Percentiles rank a stretch among this genome's conserved stretches.
These are phyloP conservation scores for Aegilops bicornis DNA, from an alignment of 176 grass and related monocot genomes.

Conservation along the genomic window DNA sequence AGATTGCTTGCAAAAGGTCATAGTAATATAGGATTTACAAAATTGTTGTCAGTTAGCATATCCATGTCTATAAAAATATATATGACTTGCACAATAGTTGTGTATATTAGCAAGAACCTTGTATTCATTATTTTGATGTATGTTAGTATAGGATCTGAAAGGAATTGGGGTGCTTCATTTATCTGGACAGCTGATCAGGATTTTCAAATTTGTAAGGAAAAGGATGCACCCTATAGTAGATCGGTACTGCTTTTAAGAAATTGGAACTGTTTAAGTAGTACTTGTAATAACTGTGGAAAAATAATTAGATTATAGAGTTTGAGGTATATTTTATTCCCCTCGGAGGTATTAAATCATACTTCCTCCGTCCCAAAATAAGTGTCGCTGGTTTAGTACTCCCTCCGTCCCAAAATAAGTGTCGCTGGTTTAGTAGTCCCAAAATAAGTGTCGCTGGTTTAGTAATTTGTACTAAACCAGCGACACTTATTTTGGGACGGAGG, in stretches of 20 bases:
- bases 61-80: neutral
- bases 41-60: neutral
- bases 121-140: neutral
- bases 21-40: neutral
- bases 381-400: no score
- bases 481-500: no score
- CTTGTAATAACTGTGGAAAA: neutral
- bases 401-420: no score
- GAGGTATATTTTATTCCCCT: slow-evolving; percentile 13
- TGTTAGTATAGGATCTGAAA: neutral
- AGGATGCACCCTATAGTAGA: neutral
- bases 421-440: no score
- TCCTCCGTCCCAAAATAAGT: no score
- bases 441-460: no score
- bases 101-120: slow-evolving; percentile 8
- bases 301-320: neutral
- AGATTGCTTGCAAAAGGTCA: neutral
- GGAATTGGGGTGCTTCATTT: neutral
- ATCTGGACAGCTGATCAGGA: neutral
- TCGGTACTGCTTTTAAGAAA: neutral
- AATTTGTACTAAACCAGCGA: no score
- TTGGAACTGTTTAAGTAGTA: neutral
- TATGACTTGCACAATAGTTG: neutral
- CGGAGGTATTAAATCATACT: neutral
- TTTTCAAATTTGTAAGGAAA: neutral